A percentile compares a stretch with the other conserved stretches of the same genome.
These are phyloP conservation scores for Syzygium aqueum DNA, from an alignment of 345 rosid species.

Conservation along the genomic window DNA sequence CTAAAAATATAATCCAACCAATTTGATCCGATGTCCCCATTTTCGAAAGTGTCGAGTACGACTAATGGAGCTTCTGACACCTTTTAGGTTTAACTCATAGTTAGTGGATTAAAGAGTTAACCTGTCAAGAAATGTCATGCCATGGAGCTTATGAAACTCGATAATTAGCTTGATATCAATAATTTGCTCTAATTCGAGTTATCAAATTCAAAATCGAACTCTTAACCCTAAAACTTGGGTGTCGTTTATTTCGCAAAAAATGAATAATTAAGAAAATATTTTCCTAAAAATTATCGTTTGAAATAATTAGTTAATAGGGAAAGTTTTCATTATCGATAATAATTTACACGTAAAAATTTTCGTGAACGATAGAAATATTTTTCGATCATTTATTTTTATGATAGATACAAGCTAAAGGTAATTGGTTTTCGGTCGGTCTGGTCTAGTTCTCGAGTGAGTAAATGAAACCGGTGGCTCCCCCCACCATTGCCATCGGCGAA, in stretches of 20 bases:
- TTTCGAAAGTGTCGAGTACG: background rate
- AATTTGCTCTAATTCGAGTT: background rate
- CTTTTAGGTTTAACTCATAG: no score
- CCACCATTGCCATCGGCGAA: no score
- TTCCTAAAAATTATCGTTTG: background rate
- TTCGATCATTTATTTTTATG: background rate
- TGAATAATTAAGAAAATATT: background rate
- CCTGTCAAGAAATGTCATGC: background rate
- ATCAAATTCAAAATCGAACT: background rate
- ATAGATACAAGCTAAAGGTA: background rate
- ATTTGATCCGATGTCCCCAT: background rate
- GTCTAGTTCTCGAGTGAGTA: no score
- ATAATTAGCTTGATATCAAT: background rate
- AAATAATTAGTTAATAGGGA: background rate
- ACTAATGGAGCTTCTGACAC: background rate
- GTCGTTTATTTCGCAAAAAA: rapidly evolving
- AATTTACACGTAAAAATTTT: background rate
- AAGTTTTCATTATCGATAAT: background rate
- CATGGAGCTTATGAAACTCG: background rate
- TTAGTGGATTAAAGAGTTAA: no score
- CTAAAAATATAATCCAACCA: background rate
- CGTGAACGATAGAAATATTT: background rate
- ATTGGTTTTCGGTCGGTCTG: no score
- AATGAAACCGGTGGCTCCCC: no score
- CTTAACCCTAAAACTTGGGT: background rate